phyloP scores from a whole-genome alignment of 208 protist genomes.

The Acanthamoeba royreba region DNA sequence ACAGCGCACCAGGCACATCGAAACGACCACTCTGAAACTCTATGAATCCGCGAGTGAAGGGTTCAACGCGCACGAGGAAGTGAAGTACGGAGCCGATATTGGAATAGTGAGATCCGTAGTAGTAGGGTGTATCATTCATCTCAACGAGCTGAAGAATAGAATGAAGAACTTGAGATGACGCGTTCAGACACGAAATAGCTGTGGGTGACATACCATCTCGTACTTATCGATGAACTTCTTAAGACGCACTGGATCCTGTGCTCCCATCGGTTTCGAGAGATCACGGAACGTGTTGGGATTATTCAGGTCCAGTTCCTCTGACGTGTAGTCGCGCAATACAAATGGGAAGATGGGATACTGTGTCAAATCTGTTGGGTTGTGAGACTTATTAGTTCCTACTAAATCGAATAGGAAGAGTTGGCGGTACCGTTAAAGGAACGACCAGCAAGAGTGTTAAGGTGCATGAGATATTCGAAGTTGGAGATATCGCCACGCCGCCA shows the following conservation, averaged over 20 bases:
- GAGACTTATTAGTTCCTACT: too few species aligned
- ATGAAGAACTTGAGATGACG: too few species aligned
- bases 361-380: slow-evolving; percentile 64
- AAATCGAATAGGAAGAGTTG: too few species aligned
- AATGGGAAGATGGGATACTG: slow-evolving; percentile 85
- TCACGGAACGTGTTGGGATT: slow-evolving; percentile 75
- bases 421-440: slow-evolving; percentile 76
- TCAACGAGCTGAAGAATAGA: too few species aligned
- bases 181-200: too few species aligned
- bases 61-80: slow-evolving; percentile 76
- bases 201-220: too few species aligned
- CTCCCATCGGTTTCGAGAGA: slow-evolving; percentile 76
- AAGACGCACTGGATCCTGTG: slow-evolving; percentile 62
- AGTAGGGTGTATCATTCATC: slow-evolving; percentile 60
- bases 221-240: slow-evolving; percentile 64
- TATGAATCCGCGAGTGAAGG: slow-evolving; percentile 72
- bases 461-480: slow-evolving; percentile 84
- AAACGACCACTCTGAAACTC: slow-evolving; percentile 76
- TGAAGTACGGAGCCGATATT: slow-evolving; percentile 68
- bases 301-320: slow-evolving; percentile 75
- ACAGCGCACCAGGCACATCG: slow-evolving; percentile 59
- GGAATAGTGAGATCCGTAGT: slow-evolving; percentile 79
- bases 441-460: slow-evolving; percentile 80
- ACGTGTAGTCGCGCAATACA: slow-evolving; percentile 60
- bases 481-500: slow-evolving; percentile 73